These are phyloP conservation scores for Ophiostoma angusticollis DNA, from an alignment of 2,329 filamentous ascomycete species.

Conservation along the genomic window DNA sequence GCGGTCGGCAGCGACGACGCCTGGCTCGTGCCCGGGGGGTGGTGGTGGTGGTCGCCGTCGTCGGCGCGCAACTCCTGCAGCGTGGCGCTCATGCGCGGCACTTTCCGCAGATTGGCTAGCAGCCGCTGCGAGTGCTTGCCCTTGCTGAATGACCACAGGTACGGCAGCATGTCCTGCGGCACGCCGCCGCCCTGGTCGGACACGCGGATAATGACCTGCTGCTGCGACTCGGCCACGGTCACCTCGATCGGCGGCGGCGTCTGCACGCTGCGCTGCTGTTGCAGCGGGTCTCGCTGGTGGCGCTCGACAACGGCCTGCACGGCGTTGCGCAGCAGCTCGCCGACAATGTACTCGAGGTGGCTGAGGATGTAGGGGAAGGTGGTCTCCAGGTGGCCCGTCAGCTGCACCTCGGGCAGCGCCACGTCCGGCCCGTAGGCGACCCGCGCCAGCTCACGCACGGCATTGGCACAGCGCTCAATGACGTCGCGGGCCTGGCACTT, in stretches of 20 bases:
- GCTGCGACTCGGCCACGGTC: conserved; percentile 81
- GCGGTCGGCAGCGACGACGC: conserved; percentile 76
- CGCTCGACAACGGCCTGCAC: conserved; percentile 84
- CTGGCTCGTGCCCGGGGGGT: conserved; percentile 83
- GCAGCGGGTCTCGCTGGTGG: conserved; percentile 28
- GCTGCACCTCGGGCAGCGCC: conserved; percentile 64
- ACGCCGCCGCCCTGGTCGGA: conserved; percentile 94
- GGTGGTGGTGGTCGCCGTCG: conserved; percentile 13
- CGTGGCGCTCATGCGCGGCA: conserved; percentile 86
- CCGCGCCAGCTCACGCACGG: conserved; percentile 61
- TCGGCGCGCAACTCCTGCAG: conserved; percentile 66
- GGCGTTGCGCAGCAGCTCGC: conserved; percentile 87
- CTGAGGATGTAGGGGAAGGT: conserved; percentile 94
- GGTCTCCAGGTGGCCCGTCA: conserved; percentile 75
- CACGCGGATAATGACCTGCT: conserved; percentile 92
- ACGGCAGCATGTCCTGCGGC: conserved; percentile 68
- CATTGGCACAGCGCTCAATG: conserved; percentile 66
- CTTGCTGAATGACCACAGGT: conserved; percentile 95
- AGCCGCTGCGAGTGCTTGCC: conserved; percentile 66
- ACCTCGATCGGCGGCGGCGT: conserved; percentile 76
- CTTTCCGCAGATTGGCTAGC: conserved; percentile 72
- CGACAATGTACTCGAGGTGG: conserved; percentile 93
- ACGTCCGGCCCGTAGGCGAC: conserved; percentile 61
- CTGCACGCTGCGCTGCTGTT: neutral
- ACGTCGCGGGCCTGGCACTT: conserved; percentile 86